Base-by-base conservation (phyloP, 768 basidiomycete species). In the Collybiopsis confluens region DNA sequence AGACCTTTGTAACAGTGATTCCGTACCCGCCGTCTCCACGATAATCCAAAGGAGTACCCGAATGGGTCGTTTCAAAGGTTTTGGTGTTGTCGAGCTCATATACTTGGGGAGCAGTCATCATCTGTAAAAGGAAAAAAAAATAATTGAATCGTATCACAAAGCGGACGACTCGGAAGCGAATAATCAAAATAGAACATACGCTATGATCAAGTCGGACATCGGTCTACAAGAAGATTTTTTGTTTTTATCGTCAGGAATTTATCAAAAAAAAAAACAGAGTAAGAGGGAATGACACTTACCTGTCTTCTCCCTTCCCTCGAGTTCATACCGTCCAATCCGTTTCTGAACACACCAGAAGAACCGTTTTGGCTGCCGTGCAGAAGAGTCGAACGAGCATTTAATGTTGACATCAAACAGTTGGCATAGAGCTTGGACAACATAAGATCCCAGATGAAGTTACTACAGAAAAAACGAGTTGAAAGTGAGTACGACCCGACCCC, bases 381-480 rank as follows among this genome's bases (percentile, higher is more conserved):
- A 2, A 50, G 51, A 10, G 10, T 28, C 0, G 69, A 64, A 7
- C 77, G 71, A 24, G 77, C 73, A 47, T 80, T 79, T 23, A 80
- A 67, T 3, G 77, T 76, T 4, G 77, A 78, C 35, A 80, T 59
- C 4, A 78, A 64, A 49, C 75, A 77, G 51, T 79, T 80, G 18
- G 74, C 54, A 59, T 80, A 80, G 7, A 80, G 66, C 50, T 78
- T 79, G 1, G 75, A 70, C 13, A 80, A 64, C 10, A 75, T 67
- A 20, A 80, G 64, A 56, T 78, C 77, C 73, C 74, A 80, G 8
- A 78, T 54, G 58, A 80, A 80, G 58, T 78, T 79, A 23, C 76
- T 74, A 44, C 1, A 42, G 33, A 7, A 2, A 11, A n/a, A n/a
- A n/a, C n/a, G n/a, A n/a, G n/a, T n/a, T n/a, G n/a, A n/a, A n/a